A percentile compares a stretch with the other conserved stretches of the same genome.
Evolutionary conservation across 345 rosid species (phyloP).

Genomic region (Microcos paniculata): DNA sequence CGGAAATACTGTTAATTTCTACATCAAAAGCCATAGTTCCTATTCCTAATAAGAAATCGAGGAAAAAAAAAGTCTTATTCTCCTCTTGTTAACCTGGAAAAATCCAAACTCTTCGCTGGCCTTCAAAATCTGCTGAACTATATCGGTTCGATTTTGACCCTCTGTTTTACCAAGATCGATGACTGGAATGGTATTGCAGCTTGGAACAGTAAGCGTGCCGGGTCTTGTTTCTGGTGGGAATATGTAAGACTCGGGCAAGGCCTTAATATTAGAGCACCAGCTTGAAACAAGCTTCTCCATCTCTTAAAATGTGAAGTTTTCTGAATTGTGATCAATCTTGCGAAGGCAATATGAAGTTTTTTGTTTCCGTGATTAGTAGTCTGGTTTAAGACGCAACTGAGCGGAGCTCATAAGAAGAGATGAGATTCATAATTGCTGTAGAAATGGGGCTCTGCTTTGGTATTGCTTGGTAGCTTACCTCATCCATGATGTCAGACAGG

Average conservation of each 20-base stretch:
- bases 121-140: constrained; percentile 11
- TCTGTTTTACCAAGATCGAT: not conserved
- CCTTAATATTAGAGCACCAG: constrained; percentile 7
- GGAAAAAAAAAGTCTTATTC: too few relatives aligned
- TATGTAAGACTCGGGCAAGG: constrained; percentile 25
- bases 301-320: not conserved
- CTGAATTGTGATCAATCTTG: not conserved
- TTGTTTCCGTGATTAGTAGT: not conserved
- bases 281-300: constrained; percentile 28
- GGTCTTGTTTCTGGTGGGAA: constrained; percentile 33
- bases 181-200: not conserved
- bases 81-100: constrained; percentile 28
- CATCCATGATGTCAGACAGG: not conserved
- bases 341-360: not conserved
- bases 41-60: too few relatives aligned
- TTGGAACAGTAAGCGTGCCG: constrained; percentile 9
- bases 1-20: too few relatives aligned
- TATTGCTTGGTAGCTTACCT: not conserved
- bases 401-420: not conserved
- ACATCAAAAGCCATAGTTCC: too few relatives aligned
- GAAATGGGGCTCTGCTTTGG: not conserved
- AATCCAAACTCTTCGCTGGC: constrained; percentile 29
- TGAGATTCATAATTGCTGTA: not conserved
- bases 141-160: not conserved
- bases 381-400: not conserved